Conservation (phyloP, 352 stramenopile genomes). For the Pythium apleroticum region DNA sequence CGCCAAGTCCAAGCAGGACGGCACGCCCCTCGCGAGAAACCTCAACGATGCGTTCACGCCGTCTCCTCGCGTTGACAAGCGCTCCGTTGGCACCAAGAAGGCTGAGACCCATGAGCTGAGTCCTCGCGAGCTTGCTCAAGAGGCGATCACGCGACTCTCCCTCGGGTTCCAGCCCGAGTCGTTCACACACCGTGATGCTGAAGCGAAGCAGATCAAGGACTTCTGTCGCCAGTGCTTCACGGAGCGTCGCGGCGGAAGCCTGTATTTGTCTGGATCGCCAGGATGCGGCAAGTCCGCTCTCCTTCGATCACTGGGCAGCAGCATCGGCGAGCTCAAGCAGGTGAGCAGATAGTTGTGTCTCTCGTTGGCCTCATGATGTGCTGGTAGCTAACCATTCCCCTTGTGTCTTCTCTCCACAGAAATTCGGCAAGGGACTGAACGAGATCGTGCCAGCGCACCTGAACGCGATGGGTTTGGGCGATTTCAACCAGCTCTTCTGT, state of each 20-base stretch:
- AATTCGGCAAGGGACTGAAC: slow-evolving; percentile 21
- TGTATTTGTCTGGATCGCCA: slow-evolving; percentile 80
- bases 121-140: slow-evolving; percentile 26
- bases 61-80: slow-evolving; percentile 40
- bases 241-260: slow-evolving; percentile 46
- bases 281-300: slow-evolving; percentile 80
- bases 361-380: no score
- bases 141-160: slow-evolving; percentile 52
- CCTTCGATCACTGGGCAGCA: slow-evolving; percentile 48
- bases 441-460: slow-evolving; percentile 54
- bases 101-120: slow-evolving; percentile 3
- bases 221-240: slow-evolving; percentile 67
- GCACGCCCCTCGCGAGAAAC: slow-evolving; percentile 13
- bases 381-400: neutral
- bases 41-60: slow-evolving; percentile 45
- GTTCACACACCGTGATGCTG: slow-evolving; percentile 62
- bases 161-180: slow-evolving; percentile 41
- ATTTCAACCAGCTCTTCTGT: slow-evolving; percentile 52
- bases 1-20: slow-evolving; percentile 13
- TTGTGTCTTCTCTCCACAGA: slow-evolving; percentile 1
- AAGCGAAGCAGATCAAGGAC: slow-evolving; percentile 46
- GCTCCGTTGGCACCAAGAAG: slow-evolving; percentile 9
- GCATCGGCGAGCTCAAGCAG: slow-evolving; percentile 54
- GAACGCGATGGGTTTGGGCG: slow-evolving; percentile 70
- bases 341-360: slow-evolving; percentile 22